Evolutionary conservation across 768 basidiomycete genomes (phyloP).

Genomic region (Nidularia pulvinata): DNA sequence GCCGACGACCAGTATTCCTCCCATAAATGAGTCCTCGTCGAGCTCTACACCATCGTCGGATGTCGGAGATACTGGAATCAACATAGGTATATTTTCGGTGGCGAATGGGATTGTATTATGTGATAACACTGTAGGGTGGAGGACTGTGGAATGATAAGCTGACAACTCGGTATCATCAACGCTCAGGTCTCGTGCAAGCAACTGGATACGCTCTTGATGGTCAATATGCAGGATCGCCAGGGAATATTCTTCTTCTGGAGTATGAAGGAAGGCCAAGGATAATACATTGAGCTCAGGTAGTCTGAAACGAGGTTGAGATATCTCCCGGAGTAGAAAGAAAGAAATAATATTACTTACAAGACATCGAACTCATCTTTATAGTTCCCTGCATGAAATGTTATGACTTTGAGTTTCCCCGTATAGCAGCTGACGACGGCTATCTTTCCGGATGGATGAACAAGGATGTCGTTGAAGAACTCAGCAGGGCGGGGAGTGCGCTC

Average conservation of each 20-base stretch:
- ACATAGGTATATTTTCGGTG: conserved; percentile 33
- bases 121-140: conserved; percentile 55
- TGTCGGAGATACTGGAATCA: conserved; percentile 36
- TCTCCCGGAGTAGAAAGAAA: too few species aligned
- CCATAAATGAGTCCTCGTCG: conserved; percentile 37
- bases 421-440: conserved; percentile 68
- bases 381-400: conserved; percentile 54
- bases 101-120: conserved; percentile 43
- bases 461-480: conserved; percentile 71
- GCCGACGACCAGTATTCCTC: conserved; percentile 74
- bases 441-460: conserved; percentile 64
- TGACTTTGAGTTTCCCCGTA: conserved; percentile 65
- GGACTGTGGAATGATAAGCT: conserved; percentile 36
- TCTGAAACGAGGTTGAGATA: conserved; percentile 24
- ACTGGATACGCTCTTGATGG: conserved; percentile 58
- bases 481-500: conserved; percentile 59
- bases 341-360: conserved; percentile 42
- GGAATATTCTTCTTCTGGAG: conserved; percentile 37
- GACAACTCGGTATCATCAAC: conserved; percentile 51
- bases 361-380: conserved; percentile 60
- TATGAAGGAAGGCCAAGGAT: conserved; percentile 60
- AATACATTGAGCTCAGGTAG: conserved; percentile 70
- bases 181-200: conserved; percentile 58
- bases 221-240: conserved; percentile 74
- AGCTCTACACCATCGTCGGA: conserved; percentile 17